These are phyloP conservation scores for Venturia pyrina DNA, from an alignment of 2,329 filamentous ascomycete genomes.

Conservation along the genomic window DNA sequence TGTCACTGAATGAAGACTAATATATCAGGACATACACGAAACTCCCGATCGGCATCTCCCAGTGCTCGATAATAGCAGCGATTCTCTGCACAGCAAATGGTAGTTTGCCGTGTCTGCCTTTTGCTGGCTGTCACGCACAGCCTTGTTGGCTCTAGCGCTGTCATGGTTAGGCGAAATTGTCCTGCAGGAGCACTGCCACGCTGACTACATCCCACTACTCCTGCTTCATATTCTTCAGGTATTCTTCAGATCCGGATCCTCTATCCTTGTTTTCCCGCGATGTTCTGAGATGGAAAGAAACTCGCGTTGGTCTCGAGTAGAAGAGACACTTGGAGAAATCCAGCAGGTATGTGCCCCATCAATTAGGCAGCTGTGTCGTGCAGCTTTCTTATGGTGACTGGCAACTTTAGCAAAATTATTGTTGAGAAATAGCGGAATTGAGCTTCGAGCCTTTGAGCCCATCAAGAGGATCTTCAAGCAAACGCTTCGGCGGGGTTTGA, in stretches of 20 bases:
- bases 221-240: not conserved
- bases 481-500: not conserved
- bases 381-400: not conserved
- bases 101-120: not conserved
- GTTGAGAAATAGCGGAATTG: not conserved
- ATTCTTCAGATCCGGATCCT: not conserved
- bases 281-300: not conserved
- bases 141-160: not conserved
- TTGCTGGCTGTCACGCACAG: not conserved
- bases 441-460: not conserved
- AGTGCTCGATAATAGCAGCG: not conserved
- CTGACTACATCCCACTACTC: not conserved
- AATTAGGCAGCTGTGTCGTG: not conserved
- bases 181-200: slow-evolving; percentile 1
- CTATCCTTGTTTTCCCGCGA: not conserved
- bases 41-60: not conserved
- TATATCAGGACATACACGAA: not conserved
- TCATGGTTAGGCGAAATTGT: not conserved
- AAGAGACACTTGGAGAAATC: not conserved
- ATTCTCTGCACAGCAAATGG: not conserved
- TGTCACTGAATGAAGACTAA: not conserved
- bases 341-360: not conserved
- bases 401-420: not conserved
- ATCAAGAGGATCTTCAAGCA: not conserved
- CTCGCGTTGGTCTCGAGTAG: not conserved